A percentile compares a stretch with the other conserved stretches of the same genome.
Evolutionary conservation across 1,139 yeast genomes (phyloP).

Genomic region (Suhomyces coccinellae): DNA sequence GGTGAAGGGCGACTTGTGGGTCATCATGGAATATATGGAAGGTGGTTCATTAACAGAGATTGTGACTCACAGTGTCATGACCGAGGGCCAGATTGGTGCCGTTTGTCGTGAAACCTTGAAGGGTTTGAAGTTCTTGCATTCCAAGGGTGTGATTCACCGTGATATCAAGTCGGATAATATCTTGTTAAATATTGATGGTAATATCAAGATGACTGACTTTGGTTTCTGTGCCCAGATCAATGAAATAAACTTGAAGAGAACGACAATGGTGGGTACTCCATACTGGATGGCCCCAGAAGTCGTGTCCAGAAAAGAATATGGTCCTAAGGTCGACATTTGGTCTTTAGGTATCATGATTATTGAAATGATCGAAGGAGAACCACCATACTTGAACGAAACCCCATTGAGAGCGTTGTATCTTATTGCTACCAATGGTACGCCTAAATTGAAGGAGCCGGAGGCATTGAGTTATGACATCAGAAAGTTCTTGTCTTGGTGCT

Average conservation of each 20-base stretch:
- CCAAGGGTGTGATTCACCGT: constrained; percentile 93
- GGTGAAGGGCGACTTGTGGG: constrained; percentile 82
- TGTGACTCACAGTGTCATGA: constrained; percentile 91
- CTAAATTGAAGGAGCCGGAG: constrained; percentile 86
- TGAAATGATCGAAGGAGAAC: constrained; percentile 99
- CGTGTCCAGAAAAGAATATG: constrained; percentile 89
- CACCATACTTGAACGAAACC: constrained; percentile 93
- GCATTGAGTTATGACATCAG: constrained; percentile 66
- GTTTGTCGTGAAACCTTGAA: constrained; percentile 88
- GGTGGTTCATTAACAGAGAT: constrained; percentile 97
- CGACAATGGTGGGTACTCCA: constrained; percentile 99
- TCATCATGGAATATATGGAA: constrained; percentile 97
- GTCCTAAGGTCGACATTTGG: constrained; percentile 98
- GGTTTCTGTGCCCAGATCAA: constrained; percentile 96
- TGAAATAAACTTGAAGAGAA: constrained; percentile 80
- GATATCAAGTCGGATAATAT: constrained; percentile 96
- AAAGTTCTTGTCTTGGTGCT: constrained; percentile 72
- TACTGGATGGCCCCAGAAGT: constrained; percentile 99
- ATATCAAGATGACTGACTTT: constrained; percentile 85
- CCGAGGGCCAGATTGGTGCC: constrained; percentile 97
- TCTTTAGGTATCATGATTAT: constrained; percentile 96
- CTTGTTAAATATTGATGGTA: constrained; percentile 76
- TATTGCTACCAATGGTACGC: constrained; percentile 96
- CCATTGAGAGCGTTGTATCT: constrained; percentile 89
- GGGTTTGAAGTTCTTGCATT: constrained; percentile 85